Evolutionary conservation across 2,329 filamentous ascomycete species (phyloP), one percentile per base, ranked within the genome.

Genomic region (Phaeosphaeria sp.): DNA sequence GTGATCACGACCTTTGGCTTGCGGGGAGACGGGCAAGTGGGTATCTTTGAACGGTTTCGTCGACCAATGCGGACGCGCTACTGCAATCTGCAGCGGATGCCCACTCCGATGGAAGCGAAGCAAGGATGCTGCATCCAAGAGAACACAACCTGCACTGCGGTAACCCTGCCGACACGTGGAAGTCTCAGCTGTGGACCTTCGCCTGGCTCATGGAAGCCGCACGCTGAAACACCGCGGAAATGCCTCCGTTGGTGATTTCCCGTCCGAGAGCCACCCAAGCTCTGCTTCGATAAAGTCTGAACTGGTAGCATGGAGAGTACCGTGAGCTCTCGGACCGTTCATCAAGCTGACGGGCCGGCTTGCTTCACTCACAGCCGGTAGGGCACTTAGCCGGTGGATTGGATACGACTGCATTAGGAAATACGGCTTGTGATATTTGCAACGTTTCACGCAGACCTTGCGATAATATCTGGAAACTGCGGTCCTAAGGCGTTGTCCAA

Each of bases 151-250:
- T 72, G 64, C 66, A 66, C 60, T n/a, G n/a, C 30, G 61, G 55
- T 51, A 73, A 70, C 70, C 74, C 70, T 74, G 73, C 56, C 61
- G 44, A 73, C 74, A 77, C 74, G 74, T 77, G 74, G 74, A 74
- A 57, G 57, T 42, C 30, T 45, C 45, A 55, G 53, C 56, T 58
- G 63, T 68, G 68, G 64, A 66, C 63, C 63, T 59, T 60, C 57
- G 53, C 65, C 66, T 61, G 56, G 53, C 56, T 60, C 55, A 60
- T 66, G 64, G 67, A 68, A 73, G 60, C 65, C 62, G 61, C 55
- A 45, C 60, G 60, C 59, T 56, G 54, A 64, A 48, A 56, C 39
- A 47, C 57, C 51, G 60, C 58, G 59, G 55, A 52, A 53, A 56
- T 59, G 25, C 39, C 46, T 53, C 57, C 56, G 63, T 56, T 60